Conservation (phyloP, 1,284 basidiomycete genomes). For the Apiotrichum laibachii region DNA sequence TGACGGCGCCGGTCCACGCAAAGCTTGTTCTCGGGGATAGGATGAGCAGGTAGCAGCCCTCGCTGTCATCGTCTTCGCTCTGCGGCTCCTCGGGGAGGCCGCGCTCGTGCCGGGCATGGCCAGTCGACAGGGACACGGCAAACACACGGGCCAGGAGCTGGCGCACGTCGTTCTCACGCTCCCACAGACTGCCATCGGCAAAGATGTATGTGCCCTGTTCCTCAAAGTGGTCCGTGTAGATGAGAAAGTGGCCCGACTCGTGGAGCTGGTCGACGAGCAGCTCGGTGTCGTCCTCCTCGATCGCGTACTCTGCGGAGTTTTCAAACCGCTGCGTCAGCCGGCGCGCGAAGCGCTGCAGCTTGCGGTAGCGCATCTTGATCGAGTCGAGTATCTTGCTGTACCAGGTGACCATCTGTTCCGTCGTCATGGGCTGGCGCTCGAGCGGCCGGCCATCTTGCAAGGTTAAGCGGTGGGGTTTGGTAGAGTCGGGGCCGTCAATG, state of each 20-base stretch:
- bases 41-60: constrained; percentile 71
- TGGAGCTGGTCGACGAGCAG: constrained; percentile 77
- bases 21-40: constrained; percentile 84
- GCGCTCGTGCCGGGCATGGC: constrained; percentile 54
- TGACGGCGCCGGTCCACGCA: constrained; percentile 85
- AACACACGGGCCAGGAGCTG: constrained; percentile 83
- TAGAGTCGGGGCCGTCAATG: constrained; percentile 4
- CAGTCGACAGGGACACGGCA: constrained; percentile 41
- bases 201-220: constrained; percentile 92
- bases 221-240: constrained; percentile 86
- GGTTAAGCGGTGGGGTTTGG: background rate
- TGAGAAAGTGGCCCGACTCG: constrained; percentile 87
- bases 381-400: constrained; percentile 92
- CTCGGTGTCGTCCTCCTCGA: constrained; percentile 77
- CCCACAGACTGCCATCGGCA: constrained; percentile 76
- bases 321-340: constrained; percentile 81
- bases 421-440: constrained; percentile 60
- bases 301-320: constrained; percentile 90
- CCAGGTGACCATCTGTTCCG: constrained; percentile 81
- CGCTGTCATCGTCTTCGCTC: constrained; percentile 53
- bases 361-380: constrained; percentile 86
- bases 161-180: constrained; percentile 75
- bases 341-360: constrained; percentile 86
- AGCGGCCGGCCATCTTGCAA: constrained; percentile 1
- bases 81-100: constrained; percentile 46